These are phyloP conservation scores for Fusarium austroafricanum DNA, from an alignment of 2,329 filamentous ascomycete genomes.

Conservation along the genomic window DNA sequence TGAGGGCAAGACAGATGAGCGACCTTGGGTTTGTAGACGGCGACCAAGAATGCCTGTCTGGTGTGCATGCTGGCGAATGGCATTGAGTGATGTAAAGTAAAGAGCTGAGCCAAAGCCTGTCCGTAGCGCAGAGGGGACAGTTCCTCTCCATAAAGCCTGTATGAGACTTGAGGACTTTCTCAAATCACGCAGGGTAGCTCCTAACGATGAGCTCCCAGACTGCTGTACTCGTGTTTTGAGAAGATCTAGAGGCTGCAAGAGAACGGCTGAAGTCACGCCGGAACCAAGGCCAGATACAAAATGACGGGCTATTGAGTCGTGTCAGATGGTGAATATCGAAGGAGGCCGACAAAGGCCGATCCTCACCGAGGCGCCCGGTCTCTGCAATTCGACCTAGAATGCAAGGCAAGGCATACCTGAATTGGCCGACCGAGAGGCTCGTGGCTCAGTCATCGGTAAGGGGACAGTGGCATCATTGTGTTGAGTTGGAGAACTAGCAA, in stretches of 20 bases:
- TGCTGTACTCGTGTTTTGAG: conserved; percentile 97
- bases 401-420: conserved; percentile 40
- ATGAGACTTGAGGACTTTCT: conserved; percentile 71
- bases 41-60: conserved; percentile 43
- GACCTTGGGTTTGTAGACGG: conserved; percentile 37
- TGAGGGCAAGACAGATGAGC: conserved; percentile 81
- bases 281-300: conserved; percentile 90
- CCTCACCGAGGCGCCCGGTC: conserved; percentile 1
- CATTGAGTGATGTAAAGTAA: conserved; percentile 91
- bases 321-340: conserved; percentile 28
- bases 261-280: conserved; percentile 86
- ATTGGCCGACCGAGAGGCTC: conserved; percentile 39
- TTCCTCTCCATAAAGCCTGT: conserved; percentile 88
- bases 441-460: conserved; percentile 33
- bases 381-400: conserved; percentile 3
- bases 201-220: conserved; percentile 76
- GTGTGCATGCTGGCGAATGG: conserved; percentile 75
- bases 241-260: conserved; percentile 94
- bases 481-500: conserved; percentile 37
- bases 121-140: conserved; percentile 89
- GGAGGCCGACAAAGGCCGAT: background rate
- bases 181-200: conserved; percentile 47
- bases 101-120: conserved; percentile 93
- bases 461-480: conserved; percentile 36
- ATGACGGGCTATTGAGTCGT: conserved; percentile 73